Conservation (phyloP, 768 basidiomycete species). For the Lactifluus volemus region DNA sequence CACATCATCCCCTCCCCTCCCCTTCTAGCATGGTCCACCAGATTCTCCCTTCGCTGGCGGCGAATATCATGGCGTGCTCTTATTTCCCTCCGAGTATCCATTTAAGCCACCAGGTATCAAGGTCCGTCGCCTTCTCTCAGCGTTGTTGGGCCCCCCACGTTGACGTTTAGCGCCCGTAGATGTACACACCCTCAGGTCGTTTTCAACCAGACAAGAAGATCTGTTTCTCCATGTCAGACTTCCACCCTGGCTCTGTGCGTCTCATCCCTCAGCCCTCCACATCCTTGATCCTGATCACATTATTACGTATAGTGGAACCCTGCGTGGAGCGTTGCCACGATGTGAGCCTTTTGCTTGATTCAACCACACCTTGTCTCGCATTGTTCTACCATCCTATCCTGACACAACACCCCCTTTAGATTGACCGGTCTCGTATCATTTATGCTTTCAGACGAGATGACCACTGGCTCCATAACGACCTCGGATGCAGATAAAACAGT, state of each 20-base stretch:
- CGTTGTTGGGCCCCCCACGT: not conserved
- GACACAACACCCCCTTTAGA: conserved; percentile 33
- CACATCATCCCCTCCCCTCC: conserved; percentile 15
- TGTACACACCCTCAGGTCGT: conserved; percentile 85
- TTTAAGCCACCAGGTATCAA: conserved; percentile 98
- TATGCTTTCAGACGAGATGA: conserved; percentile 95
- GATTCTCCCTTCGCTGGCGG: conserved; percentile 88
- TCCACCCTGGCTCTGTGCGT: conserved; percentile 81
- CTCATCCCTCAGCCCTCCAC: not conserved
- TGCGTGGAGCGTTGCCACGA: conserved; percentile 91
- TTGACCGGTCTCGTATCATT: conserved; percentile 90
- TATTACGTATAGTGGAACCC: conserved; percentile 72
- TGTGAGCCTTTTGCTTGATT: conserved; percentile 42
- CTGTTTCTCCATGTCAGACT: conserved; percentile 97
- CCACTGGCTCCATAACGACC: conserved; percentile 84
- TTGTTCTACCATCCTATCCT: conserved; percentile 7
- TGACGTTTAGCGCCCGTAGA: conserved; percentile 36
- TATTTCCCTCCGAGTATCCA: conserved; percentile 91
- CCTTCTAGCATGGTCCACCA: conserved; percentile 75
- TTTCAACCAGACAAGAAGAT: conserved; percentile 93
- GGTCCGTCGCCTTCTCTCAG: conserved; percentile 35
- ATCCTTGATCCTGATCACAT: not conserved
- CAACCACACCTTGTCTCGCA: too few relatives aligned
- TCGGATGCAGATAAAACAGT: conserved; percentile 68
- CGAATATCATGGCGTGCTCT: conserved; percentile 88